A percentile compares a stretch with the other conserved stretches of the same genome.
These are phyloP conservation scores for Botryobasidium botryosum DNA, from an alignment of 768 basidiomycete genomes.

Conservation along the genomic window DNA sequence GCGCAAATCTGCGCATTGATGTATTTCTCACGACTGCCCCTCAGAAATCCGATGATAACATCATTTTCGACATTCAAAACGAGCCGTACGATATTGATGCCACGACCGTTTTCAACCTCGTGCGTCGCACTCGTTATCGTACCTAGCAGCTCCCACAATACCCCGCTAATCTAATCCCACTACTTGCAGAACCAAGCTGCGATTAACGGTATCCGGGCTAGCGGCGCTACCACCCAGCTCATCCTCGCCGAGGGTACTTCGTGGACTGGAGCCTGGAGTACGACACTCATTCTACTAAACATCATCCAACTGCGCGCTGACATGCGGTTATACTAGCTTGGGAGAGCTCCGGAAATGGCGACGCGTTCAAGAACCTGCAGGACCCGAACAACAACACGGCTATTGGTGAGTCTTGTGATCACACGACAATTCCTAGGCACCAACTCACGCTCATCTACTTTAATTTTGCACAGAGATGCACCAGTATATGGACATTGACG, in stretches of 20 bases:
- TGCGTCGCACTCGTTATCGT: slow-evolving; percentile 18
- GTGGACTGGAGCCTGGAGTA: slow-evolving; percentile 46
- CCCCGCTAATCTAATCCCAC: no score
- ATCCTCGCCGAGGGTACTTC: slow-evolving; percentile 27
- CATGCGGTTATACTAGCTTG: no score
- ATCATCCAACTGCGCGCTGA: no score
- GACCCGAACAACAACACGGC: slow-evolving; percentile 48
- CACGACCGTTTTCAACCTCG: slow-evolving; percentile 31
- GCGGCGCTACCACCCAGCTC: slow-evolving; percentile 36
- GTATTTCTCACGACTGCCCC: no score
- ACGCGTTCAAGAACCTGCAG: slow-evolving; percentile 33
- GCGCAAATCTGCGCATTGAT: slow-evolving; percentile 13
- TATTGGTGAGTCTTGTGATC: slow-evolving; percentile 30
- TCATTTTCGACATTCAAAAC: slow-evolving; percentile 50
- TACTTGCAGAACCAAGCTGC: slow-evolving; percentile 37
- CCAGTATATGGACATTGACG: slow-evolving; percentile 51
- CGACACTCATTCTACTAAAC: no score
- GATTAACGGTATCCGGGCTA: slow-evolving; percentile 44
- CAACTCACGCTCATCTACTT: not conserved
- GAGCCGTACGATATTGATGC: slow-evolving; percentile 47
- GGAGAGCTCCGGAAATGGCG: no score
- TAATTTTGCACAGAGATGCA: slow-evolving; percentile 51
- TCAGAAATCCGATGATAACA: slow-evolving; percentile 25
- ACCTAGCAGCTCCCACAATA: slow-evolving; percentile 3
- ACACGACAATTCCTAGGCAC: not conserved